Conservation (phyloP, 2,329 filamentous ascomycete species). For the Ophiocordyceps camponoti-rufipedis region DNA sequence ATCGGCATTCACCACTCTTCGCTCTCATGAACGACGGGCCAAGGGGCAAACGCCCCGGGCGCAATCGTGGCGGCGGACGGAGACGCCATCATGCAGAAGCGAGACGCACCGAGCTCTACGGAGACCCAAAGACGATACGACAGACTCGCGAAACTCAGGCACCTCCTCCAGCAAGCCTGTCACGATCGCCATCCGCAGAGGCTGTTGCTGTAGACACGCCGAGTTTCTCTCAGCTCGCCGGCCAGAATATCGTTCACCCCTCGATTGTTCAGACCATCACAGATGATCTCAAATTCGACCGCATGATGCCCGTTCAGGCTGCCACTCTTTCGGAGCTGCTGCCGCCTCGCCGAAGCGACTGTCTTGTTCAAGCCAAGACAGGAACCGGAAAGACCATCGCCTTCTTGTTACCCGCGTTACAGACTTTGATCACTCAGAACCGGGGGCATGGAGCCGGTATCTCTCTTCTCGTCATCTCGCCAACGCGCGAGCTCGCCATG, state of each 20-base stretch:
- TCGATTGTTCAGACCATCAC: conserved; percentile 27
- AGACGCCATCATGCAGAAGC: neutral
- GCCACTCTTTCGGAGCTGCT: conserved; percentile 29
- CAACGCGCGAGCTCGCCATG: conserved; percentile 51
- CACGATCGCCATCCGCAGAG: conserved; percentile 1
- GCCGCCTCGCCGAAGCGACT: conserved; percentile 24
- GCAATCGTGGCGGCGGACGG: neutral
- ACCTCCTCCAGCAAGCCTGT: too few relatives aligned
- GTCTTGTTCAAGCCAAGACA: conserved; percentile 68
- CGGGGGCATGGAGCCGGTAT: conserved; percentile 20
- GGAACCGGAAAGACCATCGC: conserved; percentile 77
- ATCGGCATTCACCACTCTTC: neutral
- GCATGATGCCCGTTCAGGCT: conserved; percentile 37
- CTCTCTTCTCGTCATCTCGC: conserved; percentile 47
- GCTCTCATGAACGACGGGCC: conserved; percentile 1
- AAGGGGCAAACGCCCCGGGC: neutral
- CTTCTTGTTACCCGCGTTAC: conserved; percentile 68
- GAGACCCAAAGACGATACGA: conserved; percentile 1
- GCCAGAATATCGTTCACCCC: conserved; percentile 23
- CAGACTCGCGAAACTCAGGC: too few relatives aligned
- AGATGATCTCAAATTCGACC: conserved; percentile 27
- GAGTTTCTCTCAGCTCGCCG: conserved; percentile 25
- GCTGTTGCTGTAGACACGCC: conserved; percentile 23
- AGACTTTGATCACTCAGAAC: conserved; percentile 44
- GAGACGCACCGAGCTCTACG: conserved; percentile 1